These are phyloP conservation scores for Lachnellula arida DNA, from an alignment of 2,329 filamentous ascomycete species.

Conservation along the genomic window DNA sequence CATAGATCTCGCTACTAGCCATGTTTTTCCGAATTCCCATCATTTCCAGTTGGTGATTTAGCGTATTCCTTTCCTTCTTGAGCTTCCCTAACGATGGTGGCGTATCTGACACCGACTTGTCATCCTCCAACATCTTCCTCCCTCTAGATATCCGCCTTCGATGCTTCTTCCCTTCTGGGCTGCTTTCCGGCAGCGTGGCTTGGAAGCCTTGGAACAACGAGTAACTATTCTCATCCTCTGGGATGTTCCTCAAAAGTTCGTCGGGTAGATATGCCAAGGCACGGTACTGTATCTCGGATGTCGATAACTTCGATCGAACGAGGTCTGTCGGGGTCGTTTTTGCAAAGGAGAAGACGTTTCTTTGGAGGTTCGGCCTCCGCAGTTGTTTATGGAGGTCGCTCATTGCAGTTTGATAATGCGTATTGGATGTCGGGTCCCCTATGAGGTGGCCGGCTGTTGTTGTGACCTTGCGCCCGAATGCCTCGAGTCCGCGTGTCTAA, in stretches of 20 bases:
- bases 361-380: conserved; percentile 75
- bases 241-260: conserved; percentile 83
- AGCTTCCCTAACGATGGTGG: conserved; percentile 67
- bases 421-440: conserved; percentile 52
- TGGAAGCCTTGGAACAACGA: conserved; percentile 96
- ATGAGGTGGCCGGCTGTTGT: conserved; percentile 91
- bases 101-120: conserved; percentile 48
- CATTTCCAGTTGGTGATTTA: conserved; percentile 87
- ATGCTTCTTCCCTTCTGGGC: conserved; percentile 66
- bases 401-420: conserved; percentile 83
- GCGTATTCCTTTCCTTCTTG: conserved; percentile 71
- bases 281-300: conserved; percentile 88
- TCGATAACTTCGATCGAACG: conserved; percentile 85
- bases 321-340: conserved; percentile 90
- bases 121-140: conserved; percentile 69
- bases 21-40: conserved; percentile 92
- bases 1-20: conserved; percentile 91
- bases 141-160: conserved; percentile 67
- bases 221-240: conserved; percentile 79
- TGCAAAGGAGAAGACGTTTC: conserved; percentile 85
- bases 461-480: conserved; percentile 90
- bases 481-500: conserved; percentile 82
- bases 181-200: conserved; percentile 71
- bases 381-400: conserved; percentile 86
- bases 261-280: conserved; percentile 85